Evolutionary conservation across 1,284 basidiomycete species (phyloP).

Genomic region (Rhodotorula sp.): DNA sequence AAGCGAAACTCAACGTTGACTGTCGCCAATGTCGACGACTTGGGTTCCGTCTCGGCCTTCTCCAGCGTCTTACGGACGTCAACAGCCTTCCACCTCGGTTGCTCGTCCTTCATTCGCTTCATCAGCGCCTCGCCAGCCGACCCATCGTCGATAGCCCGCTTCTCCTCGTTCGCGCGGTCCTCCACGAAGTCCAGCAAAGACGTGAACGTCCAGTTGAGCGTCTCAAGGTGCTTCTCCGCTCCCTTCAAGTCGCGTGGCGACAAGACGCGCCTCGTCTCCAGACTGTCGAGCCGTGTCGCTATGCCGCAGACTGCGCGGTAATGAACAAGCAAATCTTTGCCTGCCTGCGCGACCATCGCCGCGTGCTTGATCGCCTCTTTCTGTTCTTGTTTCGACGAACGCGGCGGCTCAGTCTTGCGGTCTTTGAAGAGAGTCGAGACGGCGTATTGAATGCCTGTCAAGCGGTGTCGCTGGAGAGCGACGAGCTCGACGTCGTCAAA

Average conservation of each 20-base stretch:
- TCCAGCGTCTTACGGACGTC: background rate
- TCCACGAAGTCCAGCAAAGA: conserved; percentile 23
- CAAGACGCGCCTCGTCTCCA: background rate
- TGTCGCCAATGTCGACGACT: background rate
- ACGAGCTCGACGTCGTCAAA: background rate
- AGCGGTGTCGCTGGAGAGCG: conserved; percentile 3
- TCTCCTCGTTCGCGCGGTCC: conserved; percentile 14
- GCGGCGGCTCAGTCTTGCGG: background rate
- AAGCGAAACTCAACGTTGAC: conserved; percentile 9
- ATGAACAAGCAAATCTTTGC: background rate
- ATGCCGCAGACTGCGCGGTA: conserved; percentile 5
- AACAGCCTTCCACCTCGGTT: background rate
- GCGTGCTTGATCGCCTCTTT: background rate
- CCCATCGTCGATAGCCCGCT: background rate
- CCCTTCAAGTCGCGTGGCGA: background rate
- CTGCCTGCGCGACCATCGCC: background rate
- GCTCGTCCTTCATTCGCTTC: conserved; percentile 2
- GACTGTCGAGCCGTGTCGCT: background rate
- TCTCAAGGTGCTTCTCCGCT: no score
- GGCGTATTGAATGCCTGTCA: conserved; percentile 8
- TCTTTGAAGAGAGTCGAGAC: background rate
- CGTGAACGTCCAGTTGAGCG: conserved; percentile 10
- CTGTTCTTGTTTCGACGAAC: background rate
- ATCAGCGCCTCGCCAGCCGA: background rate
- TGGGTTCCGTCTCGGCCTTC: background rate